Conservation (phyloP, 306 rosid genomes). For the Astragalus membranaceus region DNA sequence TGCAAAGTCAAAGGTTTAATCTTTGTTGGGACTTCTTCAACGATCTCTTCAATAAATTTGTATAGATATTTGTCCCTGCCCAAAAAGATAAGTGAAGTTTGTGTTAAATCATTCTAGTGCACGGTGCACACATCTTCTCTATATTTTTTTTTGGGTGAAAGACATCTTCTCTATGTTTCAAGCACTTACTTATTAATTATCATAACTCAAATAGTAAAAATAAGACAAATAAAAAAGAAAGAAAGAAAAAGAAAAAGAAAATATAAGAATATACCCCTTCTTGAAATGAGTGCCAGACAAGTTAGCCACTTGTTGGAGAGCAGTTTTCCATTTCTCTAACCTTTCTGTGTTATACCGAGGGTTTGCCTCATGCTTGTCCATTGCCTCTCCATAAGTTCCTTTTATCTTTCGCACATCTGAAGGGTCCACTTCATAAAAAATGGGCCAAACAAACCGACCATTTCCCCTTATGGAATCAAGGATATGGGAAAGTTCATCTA, state of each 20-base stretch:
- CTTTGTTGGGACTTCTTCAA: not conserved
- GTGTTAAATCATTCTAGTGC: not conserved
- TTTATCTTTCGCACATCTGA: too few species aligned
- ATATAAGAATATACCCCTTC: not conserved
- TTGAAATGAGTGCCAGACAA: not conserved
- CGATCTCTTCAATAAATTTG: not conserved
- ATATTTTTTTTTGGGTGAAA: too few species aligned
- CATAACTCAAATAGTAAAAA: not conserved
- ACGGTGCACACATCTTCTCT: too few species aligned
- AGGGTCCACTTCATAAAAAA: too few species aligned
- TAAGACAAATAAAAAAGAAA: not conserved
- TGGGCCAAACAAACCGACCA: too few species aligned
- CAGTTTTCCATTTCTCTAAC: not conserved
- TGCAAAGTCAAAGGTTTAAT: not conserved
- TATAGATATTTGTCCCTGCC: not conserved
- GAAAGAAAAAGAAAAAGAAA: not conserved
- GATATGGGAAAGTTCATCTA: too few species aligned
- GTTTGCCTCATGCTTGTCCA: too few species aligned
- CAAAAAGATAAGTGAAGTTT: not conserved
- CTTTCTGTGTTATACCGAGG: too few species aligned
- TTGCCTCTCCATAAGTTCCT: too few species aligned
- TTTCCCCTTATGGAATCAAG: too few species aligned
- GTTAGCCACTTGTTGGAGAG: not conserved
- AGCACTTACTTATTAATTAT: not conserved
- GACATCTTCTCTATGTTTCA: not conserved